A percentile compares a stretch with the other conserved stretches of the same genome.
These are phyloP conservation scores for Pyrenophora graminea DNA, from an alignment of 2,329 filamentous ascomycete genomes.

Conservation along the genomic window DNA sequence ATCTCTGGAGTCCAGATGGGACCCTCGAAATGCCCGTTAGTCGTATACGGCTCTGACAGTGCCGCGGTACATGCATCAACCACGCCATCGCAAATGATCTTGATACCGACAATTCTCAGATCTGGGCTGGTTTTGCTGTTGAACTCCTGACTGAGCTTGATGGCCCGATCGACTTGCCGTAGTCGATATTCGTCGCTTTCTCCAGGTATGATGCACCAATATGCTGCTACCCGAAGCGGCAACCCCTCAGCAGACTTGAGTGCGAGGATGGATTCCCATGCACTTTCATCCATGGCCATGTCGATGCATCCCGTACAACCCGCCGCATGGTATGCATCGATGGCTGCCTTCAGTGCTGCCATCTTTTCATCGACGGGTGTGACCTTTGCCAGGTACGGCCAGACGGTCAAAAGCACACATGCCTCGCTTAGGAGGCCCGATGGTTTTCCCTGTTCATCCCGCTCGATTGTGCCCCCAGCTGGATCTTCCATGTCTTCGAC, in stretches of 20 bases:
- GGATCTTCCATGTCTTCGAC: constrained; percentile 54
- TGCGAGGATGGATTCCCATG: constrained; percentile 57
- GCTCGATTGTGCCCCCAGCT: constrained; percentile 58
- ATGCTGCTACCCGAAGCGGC: constrained; percentile 58
- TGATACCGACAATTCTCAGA: constrained; percentile 63
- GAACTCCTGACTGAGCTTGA: constrained; percentile 53
- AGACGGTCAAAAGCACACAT: constrained; percentile 59
- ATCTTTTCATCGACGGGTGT: constrained; percentile 56
- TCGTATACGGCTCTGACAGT: constrained; percentile 61
- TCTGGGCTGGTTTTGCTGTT: constrained; percentile 53
- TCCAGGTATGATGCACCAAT: constrained; percentile 60
- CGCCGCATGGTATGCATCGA: constrained; percentile 54
- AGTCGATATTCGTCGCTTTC: constrained; percentile 52
- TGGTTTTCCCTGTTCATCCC: constrained; percentile 54
- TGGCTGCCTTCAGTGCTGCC: constrained; percentile 52
- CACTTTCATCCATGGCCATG: constrained; percentile 64
- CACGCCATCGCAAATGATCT: constrained; percentile 68
- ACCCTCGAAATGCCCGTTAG: constrained; percentile 52
- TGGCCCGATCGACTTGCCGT: constrained; percentile 57
- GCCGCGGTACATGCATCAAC: constrained; percentile 69
- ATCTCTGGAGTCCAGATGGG: constrained; percentile 61
- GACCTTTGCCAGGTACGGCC: constrained; percentile 58
- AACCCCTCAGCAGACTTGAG: constrained; percentile 44
- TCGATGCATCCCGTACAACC: constrained; percentile 62
- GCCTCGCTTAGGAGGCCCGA: constrained; percentile 60